These are phyloP conservation scores for Neofusicoccum cordaticola DNA, from an alignment of 2,329 filamentous ascomycete genomes.

Conservation along the genomic window DNA sequence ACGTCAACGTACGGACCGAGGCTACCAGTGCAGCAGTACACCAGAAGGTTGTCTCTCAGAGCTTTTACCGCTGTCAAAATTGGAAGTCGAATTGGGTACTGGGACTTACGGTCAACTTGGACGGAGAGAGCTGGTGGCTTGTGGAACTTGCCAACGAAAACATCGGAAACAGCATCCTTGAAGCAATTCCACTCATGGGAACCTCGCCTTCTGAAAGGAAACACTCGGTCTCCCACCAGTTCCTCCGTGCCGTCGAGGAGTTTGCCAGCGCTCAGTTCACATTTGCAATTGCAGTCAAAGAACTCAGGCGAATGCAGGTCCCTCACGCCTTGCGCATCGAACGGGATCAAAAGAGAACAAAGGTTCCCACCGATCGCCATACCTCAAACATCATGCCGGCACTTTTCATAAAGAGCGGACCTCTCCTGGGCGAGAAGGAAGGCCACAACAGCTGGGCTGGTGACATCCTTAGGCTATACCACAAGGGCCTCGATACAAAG, in stretches of 20 bases:
- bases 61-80: constrained; percentile 68
- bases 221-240: constrained; percentile 26
- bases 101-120: constrained; percentile 48
- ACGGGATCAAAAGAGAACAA: constrained; percentile 5
- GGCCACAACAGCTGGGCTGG: constrained; percentile 3
- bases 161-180: constrained; percentile 2
- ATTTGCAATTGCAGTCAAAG: constrained; percentile 20
- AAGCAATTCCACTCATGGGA: background rate
- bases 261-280: constrained; percentile 37
- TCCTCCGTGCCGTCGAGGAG: constrained; percentile 36
- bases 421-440: constrained; percentile 3
- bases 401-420: constrained; percentile 5
- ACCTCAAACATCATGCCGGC: background rate
- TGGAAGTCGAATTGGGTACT: constrained; percentile 74
- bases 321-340: constrained; percentile 2
- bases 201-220: constrained; percentile 23
- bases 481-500: constrained; percentile 30
- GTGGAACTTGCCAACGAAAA: constrained; percentile 34
- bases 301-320: constrained; percentile 3
- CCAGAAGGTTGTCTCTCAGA: constrained; percentile 59
- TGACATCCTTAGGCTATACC: constrained; percentile 18
- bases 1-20: constrained; percentile 41
- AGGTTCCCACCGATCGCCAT: background rate
- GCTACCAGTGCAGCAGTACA: constrained; percentile 31
- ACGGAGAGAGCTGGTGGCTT: constrained; percentile 39